Percentiles rank a stretch among this genome's conserved stretches.
These are phyloP conservation scores for Verticillium tricorpus DNA, from an alignment of 2,329 filamentous ascomycete genomes.

Conservation along the genomic window DNA sequence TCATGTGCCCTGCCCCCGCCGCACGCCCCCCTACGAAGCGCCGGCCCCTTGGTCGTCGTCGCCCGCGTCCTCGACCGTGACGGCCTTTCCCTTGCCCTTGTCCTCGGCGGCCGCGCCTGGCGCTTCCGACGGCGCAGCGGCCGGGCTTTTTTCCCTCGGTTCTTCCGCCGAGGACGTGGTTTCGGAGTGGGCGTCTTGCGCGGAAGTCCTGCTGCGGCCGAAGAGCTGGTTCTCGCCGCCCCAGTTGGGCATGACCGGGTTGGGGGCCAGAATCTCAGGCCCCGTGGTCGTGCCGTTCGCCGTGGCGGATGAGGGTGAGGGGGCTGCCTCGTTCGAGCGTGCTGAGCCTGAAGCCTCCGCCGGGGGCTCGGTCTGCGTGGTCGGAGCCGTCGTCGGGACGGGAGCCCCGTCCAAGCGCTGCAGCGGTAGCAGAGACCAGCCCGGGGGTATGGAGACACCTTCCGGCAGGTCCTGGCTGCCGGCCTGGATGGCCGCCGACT, in stretches of 20 bases:
- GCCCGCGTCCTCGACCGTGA: slow-evolving; percentile 42
- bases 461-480: slow-evolving; percentile 59
- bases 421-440: slow-evolving; percentile 61
- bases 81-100: slow-evolving; percentile 41
- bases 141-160: slow-evolving; percentile 4
- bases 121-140: neutral
- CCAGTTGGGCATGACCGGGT: slow-evolving; percentile 46
- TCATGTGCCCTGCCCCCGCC: neutral
- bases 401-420: slow-evolving; percentile 44
- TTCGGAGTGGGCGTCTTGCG: neutral
- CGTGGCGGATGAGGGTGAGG: neutral
- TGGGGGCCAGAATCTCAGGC: slow-evolving; percentile 36
- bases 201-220: slow-evolving; percentile 18
- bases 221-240: slow-evolving; percentile 46
- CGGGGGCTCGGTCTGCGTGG: neutral
- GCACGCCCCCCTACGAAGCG: slow-evolving; percentile 4
- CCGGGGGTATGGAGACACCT: slow-evolving; percentile 58
- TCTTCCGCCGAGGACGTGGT: neutral
- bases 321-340: neutral
- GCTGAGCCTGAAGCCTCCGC: neutral
- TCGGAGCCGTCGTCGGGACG: slow-evolving; percentile 12
- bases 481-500: slow-evolving; percentile 49
- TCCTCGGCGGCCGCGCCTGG: slow-evolving; percentile 1
- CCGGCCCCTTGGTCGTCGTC: slow-evolving; percentile 28
- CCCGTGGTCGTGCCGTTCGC: neutral